Conservation (phyloP, 495 filamentous ascomycete species). For the Penicillium lagena region DNA sequence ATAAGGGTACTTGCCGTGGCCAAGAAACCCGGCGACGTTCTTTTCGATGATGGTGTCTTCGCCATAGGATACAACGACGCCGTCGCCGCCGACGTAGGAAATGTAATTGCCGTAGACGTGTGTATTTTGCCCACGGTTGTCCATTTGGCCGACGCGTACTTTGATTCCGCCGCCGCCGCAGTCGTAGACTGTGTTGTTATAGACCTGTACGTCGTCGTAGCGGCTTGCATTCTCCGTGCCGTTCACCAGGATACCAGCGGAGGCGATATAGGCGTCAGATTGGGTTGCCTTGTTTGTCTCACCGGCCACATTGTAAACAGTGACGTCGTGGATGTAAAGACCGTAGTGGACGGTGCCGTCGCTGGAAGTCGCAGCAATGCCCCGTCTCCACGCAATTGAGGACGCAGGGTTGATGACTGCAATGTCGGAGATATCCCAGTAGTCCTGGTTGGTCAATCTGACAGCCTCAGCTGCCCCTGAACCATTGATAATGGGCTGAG, state of each 20-base stretch:
- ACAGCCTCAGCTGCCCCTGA: slow-evolving; percentile 2
- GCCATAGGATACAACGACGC: slow-evolving; percentile 4
- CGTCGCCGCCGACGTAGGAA: slow-evolving; percentile 6
- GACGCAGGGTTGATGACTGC: slow-evolving; percentile 1
- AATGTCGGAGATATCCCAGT: slow-evolving; percentile 5
- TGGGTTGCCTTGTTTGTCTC: slow-evolving; percentile 4
- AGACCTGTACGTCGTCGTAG: slow-evolving; percentile 6
- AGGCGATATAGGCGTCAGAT: slow-evolving; percentile 1
- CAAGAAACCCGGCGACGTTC: slow-evolving; percentile 2
- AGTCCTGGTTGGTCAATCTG: slow-evolving; percentile 1
- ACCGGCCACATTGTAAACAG: slow-evolving; percentile 3
- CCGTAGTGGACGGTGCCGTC: background rate
- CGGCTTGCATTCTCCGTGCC: slow-evolving; percentile 1
- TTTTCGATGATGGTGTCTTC: background rate
- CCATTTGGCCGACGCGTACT: slow-evolving; percentile 6
- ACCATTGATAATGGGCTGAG: slow-evolving; percentile 2
- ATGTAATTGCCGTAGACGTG: slow-evolving; percentile 3
- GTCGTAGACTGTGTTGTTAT: slow-evolving; percentile 2
- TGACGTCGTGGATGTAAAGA: slow-evolving; percentile 3
- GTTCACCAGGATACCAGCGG: slow-evolving; percentile 1
- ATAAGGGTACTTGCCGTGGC: slow-evolving; percentile 5
- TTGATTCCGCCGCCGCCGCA: slow-evolving; percentile 8
- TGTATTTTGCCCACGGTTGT: background rate
- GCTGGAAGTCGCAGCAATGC: background rate
- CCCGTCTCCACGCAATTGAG: background rate